A percentile compares a stretch with the other conserved stretches of the same genome.
These are phyloP conservation scores for Bipolaris oryzae DNA, from an alignment of 2,329 filamentous ascomycete genomes.

Conservation along the genomic window DNA sequence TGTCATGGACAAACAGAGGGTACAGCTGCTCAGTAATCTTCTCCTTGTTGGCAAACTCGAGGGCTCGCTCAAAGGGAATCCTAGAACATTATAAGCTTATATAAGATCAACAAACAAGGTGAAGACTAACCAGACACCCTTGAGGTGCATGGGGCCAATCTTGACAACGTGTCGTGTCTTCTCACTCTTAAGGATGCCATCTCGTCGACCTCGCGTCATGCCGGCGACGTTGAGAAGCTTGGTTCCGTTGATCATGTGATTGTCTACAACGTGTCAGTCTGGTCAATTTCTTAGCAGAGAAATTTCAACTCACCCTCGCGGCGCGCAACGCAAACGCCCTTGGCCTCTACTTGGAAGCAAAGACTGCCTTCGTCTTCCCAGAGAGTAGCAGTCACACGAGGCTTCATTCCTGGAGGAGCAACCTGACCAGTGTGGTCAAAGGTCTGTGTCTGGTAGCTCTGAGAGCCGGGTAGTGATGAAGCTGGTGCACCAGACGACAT, in stretches of 20 bases:
- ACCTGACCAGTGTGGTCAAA: slow-evolving; percentile 93
- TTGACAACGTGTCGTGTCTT: slow-evolving; percentile 97
- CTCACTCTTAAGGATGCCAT: slow-evolving; percentile 97
- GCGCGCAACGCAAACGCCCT: slow-evolving; percentile 92
- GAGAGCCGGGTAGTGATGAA: slow-evolving; percentile 36
- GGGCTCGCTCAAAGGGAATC: slow-evolving; percentile 97
- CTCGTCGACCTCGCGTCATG: slow-evolving; percentile 93
- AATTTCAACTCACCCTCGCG: slow-evolving; percentile 71
- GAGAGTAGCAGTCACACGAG: slow-evolving; percentile 90
- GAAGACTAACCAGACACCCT: slow-evolving; percentile 62
- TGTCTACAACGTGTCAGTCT: slow-evolving; percentile 63
- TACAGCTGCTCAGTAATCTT: slow-evolving; percentile 97
- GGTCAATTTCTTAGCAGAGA: neutral
- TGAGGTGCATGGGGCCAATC: slow-evolving; percentile 98
- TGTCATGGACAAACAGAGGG: slow-evolving; percentile 96
- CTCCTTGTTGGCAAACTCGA: slow-evolving; percentile 99
- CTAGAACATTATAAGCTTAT: slow-evolving; percentile 54
- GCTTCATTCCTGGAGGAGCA: slow-evolving; percentile 93
- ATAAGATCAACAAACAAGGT: neutral
- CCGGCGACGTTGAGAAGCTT: slow-evolving; percentile 96
- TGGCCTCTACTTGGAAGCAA: slow-evolving; percentile 96
- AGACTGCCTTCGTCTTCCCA: slow-evolving; percentile 99
- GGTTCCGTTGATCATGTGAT: slow-evolving; percentile 99
- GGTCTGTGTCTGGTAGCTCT: slow-evolving; percentile 53
- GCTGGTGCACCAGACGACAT: slow-evolving; percentile 44